These are phyloP conservation scores for Monosporascus sp. DNA, from an alignment of 2,329 filamentous ascomycete genomes.

Conservation along the genomic window DNA sequence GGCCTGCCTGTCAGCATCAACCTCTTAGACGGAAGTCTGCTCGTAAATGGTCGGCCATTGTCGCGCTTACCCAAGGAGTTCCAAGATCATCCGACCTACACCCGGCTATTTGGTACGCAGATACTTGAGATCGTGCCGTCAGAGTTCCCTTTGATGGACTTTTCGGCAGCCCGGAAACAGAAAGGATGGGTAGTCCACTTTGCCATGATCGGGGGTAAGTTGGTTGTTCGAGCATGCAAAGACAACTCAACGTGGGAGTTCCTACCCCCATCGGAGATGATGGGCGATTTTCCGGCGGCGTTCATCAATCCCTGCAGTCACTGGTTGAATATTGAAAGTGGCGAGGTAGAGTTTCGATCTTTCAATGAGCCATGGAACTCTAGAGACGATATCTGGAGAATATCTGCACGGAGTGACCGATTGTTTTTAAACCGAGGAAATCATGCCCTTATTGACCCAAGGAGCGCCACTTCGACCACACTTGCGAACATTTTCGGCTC, in stretches of 20 bases:
- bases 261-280: not conserved
- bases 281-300: not conserved
- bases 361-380: not conserved
- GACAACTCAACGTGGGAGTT: not conserved
- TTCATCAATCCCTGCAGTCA: conserved; percentile 1
- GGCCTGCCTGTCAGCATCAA: not conserved
- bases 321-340: not conserved
- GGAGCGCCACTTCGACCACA: not conserved
- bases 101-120: not conserved
- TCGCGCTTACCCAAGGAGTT: not conserved
- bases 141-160: not conserved
- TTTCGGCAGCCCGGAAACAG: not conserved
- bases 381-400: not conserved
- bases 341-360: not conserved
- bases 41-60: not conserved
- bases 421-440: not conserved
- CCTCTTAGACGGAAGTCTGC: not conserved
- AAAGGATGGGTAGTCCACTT: not conserved
- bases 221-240: not conserved
- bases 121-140: conserved; percentile 1
- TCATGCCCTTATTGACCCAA: not conserved
- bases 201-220: not conserved
- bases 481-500: not conserved
- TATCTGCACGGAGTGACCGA: not conserved
- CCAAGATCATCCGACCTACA: not conserved